These are phyloP conservation scores for Sechiopsis laciniata DNA, from an alignment of 306 rosid genomes.

Conservation along the genomic window DNA sequence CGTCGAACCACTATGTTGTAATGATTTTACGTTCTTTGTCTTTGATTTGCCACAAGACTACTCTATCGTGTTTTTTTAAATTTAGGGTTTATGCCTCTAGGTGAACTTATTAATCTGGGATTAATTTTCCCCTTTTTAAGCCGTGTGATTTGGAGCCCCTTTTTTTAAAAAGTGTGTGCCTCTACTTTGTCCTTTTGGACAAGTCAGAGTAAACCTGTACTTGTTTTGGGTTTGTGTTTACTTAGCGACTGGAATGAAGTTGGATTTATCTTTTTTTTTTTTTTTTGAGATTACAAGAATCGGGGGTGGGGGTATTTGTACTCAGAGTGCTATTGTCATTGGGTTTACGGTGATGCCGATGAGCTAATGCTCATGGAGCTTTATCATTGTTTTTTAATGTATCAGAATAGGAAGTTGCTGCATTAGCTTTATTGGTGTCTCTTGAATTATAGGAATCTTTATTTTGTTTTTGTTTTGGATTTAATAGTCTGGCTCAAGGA, in stretches of 20 bases:
- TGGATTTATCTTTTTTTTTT: no score
- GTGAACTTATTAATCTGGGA: not conserved
- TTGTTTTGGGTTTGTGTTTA: not conserved
- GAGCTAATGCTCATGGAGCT: no score
- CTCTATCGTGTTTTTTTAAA: not conserved
- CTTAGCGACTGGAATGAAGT: not conserved
- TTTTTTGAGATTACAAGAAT: no score
- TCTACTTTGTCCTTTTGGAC: no score
- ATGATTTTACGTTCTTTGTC: not conserved
- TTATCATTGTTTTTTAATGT: not conserved
- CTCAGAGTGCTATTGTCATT: no score
- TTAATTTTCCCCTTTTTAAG: not conserved
- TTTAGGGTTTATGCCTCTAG: not conserved
- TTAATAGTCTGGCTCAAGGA: conserved; percentile 39
- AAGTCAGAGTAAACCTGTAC: not conserved
- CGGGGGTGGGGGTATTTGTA: no score
- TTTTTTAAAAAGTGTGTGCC: not conserved
- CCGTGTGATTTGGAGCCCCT: not conserved
- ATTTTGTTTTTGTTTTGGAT: conserved; percentile 1
- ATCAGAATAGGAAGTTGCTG: not conserved
- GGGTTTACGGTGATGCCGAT: no score
- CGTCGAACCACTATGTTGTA: not conserved
- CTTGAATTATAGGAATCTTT: not conserved
- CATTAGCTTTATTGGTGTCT: not conserved
- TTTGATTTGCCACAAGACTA: not conserved